Evolutionary conservation across 2,329 filamentous ascomycete species (phyloP).

Genomic region (Rhinocladiella mackenziei): DNA sequence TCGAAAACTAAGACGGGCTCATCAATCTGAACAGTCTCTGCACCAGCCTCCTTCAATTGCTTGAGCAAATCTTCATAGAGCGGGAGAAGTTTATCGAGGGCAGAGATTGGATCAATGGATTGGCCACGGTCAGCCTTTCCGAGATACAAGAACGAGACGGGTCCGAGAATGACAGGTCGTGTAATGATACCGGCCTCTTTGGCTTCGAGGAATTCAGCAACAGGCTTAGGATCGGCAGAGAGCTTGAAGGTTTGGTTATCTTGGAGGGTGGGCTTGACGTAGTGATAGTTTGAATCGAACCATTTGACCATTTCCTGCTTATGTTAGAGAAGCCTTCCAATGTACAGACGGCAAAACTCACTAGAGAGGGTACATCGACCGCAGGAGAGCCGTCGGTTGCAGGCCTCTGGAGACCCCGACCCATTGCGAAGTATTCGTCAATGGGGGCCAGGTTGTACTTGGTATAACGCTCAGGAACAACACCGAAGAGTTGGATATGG

Average conservation of each 20-base stretch:
- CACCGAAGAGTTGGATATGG: constrained; percentile 97
- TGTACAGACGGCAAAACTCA: constrained; percentile 38
- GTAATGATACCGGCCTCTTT: constrained; percentile 94
- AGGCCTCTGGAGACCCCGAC: constrained; percentile 93
- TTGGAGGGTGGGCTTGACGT: constrained; percentile 98
- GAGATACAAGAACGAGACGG: constrained; percentile 94
- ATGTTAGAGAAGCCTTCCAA: constrained; percentile 3
- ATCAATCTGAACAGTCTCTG: constrained; percentile 95
- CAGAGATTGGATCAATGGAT: constrained; percentile 85
- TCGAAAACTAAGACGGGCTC: constrained; percentile 97
- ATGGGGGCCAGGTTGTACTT: constrained; percentile 80
- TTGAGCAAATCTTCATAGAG: constrained; percentile 89
- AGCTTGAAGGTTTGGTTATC: constrained; percentile 97
- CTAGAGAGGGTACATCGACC: constrained; percentile 83
- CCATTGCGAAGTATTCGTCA: constrained; percentile 99
- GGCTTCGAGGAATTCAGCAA: constrained; percentile 90
- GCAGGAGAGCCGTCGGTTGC: constrained; percentile 47
- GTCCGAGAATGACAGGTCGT: constrained; percentile 89
- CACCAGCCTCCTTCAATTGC: constrained; percentile 93
- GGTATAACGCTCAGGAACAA: constrained; percentile 88
- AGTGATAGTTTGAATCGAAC: constrained; percentile 99
- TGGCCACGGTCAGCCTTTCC: constrained; percentile 97
- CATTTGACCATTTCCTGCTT: constrained; percentile 96
- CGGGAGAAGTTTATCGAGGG: constrained; percentile 88
- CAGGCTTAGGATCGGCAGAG: constrained; percentile 80